A percentile compares a stretch with the other conserved stretches of the same genome.
These are phyloP conservation scores for Pseudogymnoascus sp. DNA, from an alignment of 2,329 filamentous ascomycete genomes.

Conservation along the genomic window DNA sequence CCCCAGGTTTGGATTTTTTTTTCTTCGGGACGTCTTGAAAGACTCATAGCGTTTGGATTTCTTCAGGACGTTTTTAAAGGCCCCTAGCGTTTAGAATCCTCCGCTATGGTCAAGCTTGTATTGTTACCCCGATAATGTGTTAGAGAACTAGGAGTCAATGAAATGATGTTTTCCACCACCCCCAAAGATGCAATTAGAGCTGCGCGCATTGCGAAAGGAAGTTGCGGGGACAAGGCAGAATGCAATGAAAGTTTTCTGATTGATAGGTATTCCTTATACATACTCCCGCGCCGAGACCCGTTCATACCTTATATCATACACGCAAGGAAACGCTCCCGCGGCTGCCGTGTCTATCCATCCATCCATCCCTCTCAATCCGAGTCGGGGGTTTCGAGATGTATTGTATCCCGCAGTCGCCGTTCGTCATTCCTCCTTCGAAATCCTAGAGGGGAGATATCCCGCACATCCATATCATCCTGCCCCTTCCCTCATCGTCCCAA, in stretches of 20 bases:
- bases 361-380: not conserved
- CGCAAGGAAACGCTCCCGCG: not conserved
- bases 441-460: not conserved
- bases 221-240: not conserved
- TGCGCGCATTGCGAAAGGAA: not conserved
- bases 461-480: not conserved
- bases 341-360: not conserved
- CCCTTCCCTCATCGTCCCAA: not conserved
- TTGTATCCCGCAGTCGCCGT: not conserved
- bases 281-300: not conserved
- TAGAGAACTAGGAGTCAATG: not conserved
- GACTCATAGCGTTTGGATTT: not conserved
- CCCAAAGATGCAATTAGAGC: not conserved
- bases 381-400: not conserved
- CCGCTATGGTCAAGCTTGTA: not conserved
- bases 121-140: not conserved
- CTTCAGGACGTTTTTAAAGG: not conserved
- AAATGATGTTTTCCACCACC: not conserved
- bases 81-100: not conserved
- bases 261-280: constrained; percentile 4
- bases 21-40: too few relatives aligned
- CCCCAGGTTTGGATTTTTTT: not conserved
- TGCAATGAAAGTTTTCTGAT: not conserved
- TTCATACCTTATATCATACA: constrained; percentile 6
- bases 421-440: not conserved